Conservation (phyloP, 2,329 filamentous ascomycete species). For the Trichophyton schoenleinii region DNA sequence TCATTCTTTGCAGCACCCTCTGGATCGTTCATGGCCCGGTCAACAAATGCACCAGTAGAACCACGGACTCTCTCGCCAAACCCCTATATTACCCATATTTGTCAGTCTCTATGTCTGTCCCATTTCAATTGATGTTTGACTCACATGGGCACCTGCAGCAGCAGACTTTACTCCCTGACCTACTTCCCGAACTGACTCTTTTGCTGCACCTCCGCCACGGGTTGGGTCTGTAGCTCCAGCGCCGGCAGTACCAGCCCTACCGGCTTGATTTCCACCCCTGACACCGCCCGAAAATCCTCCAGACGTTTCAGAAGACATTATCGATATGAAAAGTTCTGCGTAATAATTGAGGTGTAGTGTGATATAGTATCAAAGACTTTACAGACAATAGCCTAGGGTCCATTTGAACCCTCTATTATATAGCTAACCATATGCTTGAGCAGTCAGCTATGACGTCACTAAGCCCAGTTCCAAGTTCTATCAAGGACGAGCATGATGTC, state of each 20-base stretch:
- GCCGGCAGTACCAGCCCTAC: neutral
- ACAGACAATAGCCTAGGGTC: too few relatives aligned
- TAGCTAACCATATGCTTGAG: neutral
- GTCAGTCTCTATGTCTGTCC: neutral
- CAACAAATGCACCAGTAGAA: conserved; percentile 25
- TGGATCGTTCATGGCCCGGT: conserved; percentile 27
- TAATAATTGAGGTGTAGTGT: neutral
- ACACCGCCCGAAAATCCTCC: neutral
- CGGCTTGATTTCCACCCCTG: neutral
- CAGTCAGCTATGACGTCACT: neutral
- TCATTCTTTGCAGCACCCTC: conserved; percentile 27
- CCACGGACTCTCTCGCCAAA: conserved; percentile 32
- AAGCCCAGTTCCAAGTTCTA: neutral
- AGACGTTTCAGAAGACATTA: neutral
- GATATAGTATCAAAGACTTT: too few relatives aligned
- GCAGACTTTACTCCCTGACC: conserved; percentile 19
- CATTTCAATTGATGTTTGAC: conserved; percentile 9
- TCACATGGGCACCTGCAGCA: conserved; percentile 26
- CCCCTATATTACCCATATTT: conserved; percentile 19
- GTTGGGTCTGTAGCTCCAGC: neutral
- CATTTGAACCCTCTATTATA: neutral
- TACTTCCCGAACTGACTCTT: conserved; percentile 8
- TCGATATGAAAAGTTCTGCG: neutral
- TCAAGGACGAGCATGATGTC: neutral
- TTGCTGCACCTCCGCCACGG: neutral